Evolutionary conservation across 2,329 filamentous ascomycete genomes (phyloP).

Genomic region (Pyrenochaeta sp.): DNA sequence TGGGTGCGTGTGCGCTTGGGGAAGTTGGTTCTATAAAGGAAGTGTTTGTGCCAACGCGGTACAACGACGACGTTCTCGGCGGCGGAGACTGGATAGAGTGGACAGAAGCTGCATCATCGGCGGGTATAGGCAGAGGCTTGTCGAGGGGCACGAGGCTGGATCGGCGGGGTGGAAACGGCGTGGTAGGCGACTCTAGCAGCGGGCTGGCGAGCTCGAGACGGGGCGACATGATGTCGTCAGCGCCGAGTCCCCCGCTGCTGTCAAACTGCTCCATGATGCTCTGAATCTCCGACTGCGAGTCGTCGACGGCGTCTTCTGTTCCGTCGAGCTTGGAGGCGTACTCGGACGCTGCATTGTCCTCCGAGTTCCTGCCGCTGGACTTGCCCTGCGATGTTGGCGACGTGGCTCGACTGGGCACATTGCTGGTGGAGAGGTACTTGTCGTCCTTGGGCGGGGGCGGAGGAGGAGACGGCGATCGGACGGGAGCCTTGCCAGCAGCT

Average conservation of each 20-base stretch:
- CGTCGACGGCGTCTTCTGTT: constrained; percentile 54
- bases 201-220: constrained; percentile 83
- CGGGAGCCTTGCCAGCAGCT: constrained; percentile 36
- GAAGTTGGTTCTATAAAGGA: constrained; percentile 43
- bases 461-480: constrained; percentile 52
- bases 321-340: constrained; percentile 60
- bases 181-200: constrained; percentile 66
- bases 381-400: constrained; percentile 44
- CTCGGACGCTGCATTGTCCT: constrained; percentile 41
- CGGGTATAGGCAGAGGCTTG: constrained; percentile 42
- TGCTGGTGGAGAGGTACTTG: constrained; percentile 54
- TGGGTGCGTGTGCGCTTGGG: constrained; percentile 49
- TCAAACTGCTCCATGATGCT: constrained; percentile 98
- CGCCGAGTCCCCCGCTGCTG: constrained; percentile 72
- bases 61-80: constrained; percentile 44
- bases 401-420: constrained; percentile 51
- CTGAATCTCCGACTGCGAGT: constrained; percentile 86
- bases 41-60: constrained; percentile 37
- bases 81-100: constrained; percentile 40
- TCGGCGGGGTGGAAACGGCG: constrained; percentile 79
- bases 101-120: constrained; percentile 29
- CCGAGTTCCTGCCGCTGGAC: constrained; percentile 50
- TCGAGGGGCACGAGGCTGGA: constrained; percentile 83
- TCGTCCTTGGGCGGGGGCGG: constrained; percentile 61
- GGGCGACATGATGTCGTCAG: constrained; percentile 91